Evolutionary conservation across 2,329 filamentous ascomycete species (phyloP).

Genomic region (Lizonia empirigonia): DNA sequence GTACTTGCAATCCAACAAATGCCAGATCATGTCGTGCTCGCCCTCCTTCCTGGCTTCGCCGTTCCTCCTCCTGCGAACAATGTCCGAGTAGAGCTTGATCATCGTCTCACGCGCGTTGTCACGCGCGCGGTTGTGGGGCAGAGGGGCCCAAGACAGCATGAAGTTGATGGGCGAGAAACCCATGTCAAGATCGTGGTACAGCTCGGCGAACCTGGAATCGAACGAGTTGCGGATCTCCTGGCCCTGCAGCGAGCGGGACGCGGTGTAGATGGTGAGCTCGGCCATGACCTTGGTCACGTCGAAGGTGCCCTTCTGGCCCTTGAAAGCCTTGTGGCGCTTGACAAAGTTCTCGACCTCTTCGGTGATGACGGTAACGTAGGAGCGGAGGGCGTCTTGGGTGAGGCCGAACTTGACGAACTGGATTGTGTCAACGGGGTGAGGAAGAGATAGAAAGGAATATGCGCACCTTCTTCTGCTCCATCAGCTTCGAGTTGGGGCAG

Average conservation of each 20-base stretch:
- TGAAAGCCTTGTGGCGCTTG: slow-evolving; percentile 69
- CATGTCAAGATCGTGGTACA: slow-evolving; percentile 90
- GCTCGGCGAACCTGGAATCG: slow-evolving; percentile 76
- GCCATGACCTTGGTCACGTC: slow-evolving; percentile 78
- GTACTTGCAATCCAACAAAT: slow-evolving; percentile 83
- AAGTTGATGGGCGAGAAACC: slow-evolving; percentile 91
- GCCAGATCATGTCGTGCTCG: slow-evolving; percentile 83
- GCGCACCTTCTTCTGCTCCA: slow-evolving; percentile 91
- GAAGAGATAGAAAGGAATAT: neutral
- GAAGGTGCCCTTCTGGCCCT: slow-evolving; percentile 69
- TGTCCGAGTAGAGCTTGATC: slow-evolving; percentile 80
- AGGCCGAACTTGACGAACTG: slow-evolving; percentile 83
- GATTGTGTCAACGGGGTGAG: slow-evolving; percentile 9
- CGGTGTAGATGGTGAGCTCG: slow-evolving; percentile 88
- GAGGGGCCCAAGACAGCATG: slow-evolving; percentile 83
- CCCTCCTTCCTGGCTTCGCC: slow-evolving; percentile 54
- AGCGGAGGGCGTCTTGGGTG: slow-evolving; percentile 73
- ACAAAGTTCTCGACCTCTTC: slow-evolving; percentile 76
- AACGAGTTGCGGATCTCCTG: slow-evolving; percentile 81
- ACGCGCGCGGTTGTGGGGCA: slow-evolving; percentile 85
- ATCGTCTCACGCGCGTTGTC: slow-evolving; percentile 81
- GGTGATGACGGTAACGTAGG: slow-evolving; percentile 80
- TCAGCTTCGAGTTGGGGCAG: slow-evolving; percentile 87
- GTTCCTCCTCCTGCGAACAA: slow-evolving; percentile 73
- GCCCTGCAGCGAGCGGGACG: slow-evolving; percentile 83